Percentiles rank a stretch among this genome's conserved stretches.
Conservation (phyloP, 2,329 filamentous ascomycete species). For the Aphanoascus verrucosus region DNA sequence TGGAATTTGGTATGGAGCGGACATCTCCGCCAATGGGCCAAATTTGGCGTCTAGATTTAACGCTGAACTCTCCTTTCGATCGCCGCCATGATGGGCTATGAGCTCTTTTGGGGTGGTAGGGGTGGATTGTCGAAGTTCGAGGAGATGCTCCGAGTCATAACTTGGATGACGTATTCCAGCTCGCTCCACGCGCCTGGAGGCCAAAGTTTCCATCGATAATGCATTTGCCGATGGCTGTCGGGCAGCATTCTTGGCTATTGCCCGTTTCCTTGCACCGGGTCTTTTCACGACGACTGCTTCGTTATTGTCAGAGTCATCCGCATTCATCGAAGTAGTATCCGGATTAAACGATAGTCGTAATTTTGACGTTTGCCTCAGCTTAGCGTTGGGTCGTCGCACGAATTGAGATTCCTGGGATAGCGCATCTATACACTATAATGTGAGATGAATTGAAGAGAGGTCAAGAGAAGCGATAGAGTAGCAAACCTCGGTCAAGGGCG, state of each 20-base stretch:
- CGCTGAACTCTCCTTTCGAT: constrained; percentile 33
- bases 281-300: constrained; percentile 51
- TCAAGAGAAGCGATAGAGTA: neutral
- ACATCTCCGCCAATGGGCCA: constrained; percentile 30
- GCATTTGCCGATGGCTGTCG: neutral
- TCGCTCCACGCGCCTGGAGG: constrained; percentile 38
- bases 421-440: neutral
- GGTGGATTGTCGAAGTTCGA: constrained; percentile 75
- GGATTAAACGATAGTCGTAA: constrained; percentile 10
- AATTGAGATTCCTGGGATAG: neutral
- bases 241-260: constrained; percentile 40
- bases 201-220: neutral
- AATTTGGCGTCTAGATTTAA: constrained; percentile 42
- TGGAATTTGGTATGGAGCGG: constrained; percentile 47
- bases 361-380: constrained; percentile 10
- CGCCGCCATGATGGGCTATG: constrained; percentile 16
- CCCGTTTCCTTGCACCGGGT: constrained; percentile 50
- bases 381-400: constrained; percentile 4
- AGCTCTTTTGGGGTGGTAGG: constrained; percentile 64
- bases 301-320: constrained; percentile 44
- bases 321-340: constrained; percentile 11
- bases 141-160: constrained; percentile 79
- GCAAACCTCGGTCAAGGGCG: constrained; percentile 5
- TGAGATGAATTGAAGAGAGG: neutral
- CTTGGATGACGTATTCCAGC: constrained; percentile 59